Base-by-base conservation (phyloP, 2,329 filamentous ascomycete genomes). In the Verticillium isaacii region DNA sequence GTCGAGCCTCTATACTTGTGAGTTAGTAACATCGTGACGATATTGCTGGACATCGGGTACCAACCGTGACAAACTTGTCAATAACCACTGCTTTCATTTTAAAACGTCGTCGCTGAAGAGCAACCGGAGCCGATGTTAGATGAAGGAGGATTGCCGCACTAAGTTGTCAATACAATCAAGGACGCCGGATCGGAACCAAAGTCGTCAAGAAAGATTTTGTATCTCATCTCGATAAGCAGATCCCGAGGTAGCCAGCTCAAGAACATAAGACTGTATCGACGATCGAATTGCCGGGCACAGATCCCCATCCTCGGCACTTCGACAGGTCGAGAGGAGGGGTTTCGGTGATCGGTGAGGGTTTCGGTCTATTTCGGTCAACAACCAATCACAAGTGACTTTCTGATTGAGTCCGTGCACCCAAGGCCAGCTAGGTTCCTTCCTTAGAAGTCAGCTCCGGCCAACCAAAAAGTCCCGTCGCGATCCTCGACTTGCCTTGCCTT, bases 31-130 rank as follows among this genome's bases (percentile, higher is more conserved):
- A 37, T 32, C 17, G 25, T 9, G 17, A 0, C 15, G 17, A n/a
- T 14, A 9, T 19, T 7, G n/a, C 5, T 55, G 50, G n/a, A 6
- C 4, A 54, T 7, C 7, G 8, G 39, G 11, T 15, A 65, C 65
- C 63, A 11, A 68, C 66, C 19, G 60, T 50, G 15, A 67, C 66
- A 58, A 73, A 74, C 3, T 66, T 55, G 14, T 68, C 57, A 8
- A 74, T 69, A 14, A 72, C 56, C 6, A 74, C 55, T 2, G 72
- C 67, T 36, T 70, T 72, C 70, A 73, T 75, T 9, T 8, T 3
- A 3, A 2, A 19, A 7, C 2, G 34, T 36, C 2, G 34, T 36
- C 4, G 5, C 2, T 36, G 34, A 36, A 36, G 6, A 4, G 34
- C 5, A 36, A 14, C 14, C 34, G 2, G 14, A 36, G 34, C 34